Percentiles rank a stretch among this genome's conserved stretches.
Conservation (phyloP, 768 basidiomycete species). For the Tubosaeta sp. region DNA sequence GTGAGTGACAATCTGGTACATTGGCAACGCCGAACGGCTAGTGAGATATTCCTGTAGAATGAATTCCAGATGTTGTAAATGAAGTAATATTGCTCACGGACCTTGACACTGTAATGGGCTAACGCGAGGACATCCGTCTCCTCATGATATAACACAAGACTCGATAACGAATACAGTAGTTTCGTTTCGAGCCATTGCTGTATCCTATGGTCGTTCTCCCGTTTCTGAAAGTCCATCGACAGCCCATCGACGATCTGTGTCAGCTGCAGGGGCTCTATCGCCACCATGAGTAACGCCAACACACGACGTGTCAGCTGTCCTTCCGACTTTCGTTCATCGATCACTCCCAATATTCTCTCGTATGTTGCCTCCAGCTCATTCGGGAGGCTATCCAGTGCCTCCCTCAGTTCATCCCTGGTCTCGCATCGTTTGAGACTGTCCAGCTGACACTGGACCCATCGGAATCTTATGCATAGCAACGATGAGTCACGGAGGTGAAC, state of each 20-base stretch:
- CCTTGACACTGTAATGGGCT: conserved; percentile 2
- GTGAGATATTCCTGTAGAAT: conserved; percentile 2
- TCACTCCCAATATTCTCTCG: background rate
- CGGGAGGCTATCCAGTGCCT: background rate
- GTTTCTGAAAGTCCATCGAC: background rate
- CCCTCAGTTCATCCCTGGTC: background rate
- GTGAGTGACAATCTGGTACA: background rate
- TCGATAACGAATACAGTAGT: background rate
- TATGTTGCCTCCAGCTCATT: background rate
- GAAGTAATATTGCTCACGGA: background rate
- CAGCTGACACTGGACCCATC: conserved; percentile 6
- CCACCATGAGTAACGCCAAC: background rate
- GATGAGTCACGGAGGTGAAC: background rate
- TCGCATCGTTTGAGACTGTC: background rate
- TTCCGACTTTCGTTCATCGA: conserved; percentile 1
- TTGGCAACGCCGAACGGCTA: background rate
- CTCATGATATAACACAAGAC: background rate
- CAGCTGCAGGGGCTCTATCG: background rate
- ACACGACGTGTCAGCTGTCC: background rate
- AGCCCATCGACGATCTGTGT: background rate
- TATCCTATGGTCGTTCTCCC: no score
- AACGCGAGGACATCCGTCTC: background rate
- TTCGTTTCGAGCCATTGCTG: background rate
- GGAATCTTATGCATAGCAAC: background rate
- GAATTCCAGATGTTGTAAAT: no score